These are phyloP conservation scores for Falciphora oryzae DNA, from an alignment of 2,329 filamentous ascomycete species.

Conservation along the genomic window DNA sequence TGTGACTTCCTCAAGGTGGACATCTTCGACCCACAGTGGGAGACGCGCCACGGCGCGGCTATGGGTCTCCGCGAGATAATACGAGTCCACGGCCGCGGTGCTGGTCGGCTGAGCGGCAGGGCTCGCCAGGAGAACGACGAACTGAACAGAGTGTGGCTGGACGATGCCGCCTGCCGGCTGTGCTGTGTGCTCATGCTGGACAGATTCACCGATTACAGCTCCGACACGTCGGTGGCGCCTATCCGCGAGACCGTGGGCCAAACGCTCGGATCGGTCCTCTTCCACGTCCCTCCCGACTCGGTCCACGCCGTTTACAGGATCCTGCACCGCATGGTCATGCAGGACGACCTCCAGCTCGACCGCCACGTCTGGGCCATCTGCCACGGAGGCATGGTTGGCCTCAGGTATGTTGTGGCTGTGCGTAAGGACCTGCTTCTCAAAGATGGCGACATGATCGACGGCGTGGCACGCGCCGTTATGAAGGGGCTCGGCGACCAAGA, in stretches of 20 bases:
- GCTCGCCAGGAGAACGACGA: constrained; percentile 67
- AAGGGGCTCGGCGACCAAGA: constrained; percentile 86
- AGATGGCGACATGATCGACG: constrained; percentile 82
- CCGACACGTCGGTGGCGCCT: constrained; percentile 92
- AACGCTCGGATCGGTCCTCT: constrained; percentile 81
- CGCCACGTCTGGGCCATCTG: constrained; percentile 87
- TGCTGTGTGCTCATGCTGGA: constrained; percentile 97
- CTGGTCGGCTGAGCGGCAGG: constrained; percentile 70
- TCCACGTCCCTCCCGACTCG: constrained; percentile 71
- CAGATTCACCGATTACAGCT: constrained; percentile 95
- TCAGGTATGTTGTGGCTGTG: constrained; percentile 92
- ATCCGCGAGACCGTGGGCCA: constrained; percentile 95
- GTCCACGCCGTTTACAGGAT: constrained; percentile 82
- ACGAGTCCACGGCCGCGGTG: constrained; percentile 83
- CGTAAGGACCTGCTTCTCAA: constrained; percentile 85
- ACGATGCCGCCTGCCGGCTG: constrained; percentile 90
- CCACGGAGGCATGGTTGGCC: constrained; percentile 95
- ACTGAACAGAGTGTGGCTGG: constrained; percentile 80
- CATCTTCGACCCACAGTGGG: constrained; percentile 90
- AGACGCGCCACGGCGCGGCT: constrained; percentile 90
- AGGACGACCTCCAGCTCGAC: constrained; percentile 69
- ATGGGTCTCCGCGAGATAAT: constrained; percentile 91
- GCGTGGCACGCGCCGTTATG: constrained; percentile 88
- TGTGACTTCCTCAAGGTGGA: constrained; percentile 93
- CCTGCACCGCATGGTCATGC: constrained; percentile 86